Base-by-base conservation (phyloP, 768 basidiomycete genomes). In the Dendrothele bispora region DNA sequence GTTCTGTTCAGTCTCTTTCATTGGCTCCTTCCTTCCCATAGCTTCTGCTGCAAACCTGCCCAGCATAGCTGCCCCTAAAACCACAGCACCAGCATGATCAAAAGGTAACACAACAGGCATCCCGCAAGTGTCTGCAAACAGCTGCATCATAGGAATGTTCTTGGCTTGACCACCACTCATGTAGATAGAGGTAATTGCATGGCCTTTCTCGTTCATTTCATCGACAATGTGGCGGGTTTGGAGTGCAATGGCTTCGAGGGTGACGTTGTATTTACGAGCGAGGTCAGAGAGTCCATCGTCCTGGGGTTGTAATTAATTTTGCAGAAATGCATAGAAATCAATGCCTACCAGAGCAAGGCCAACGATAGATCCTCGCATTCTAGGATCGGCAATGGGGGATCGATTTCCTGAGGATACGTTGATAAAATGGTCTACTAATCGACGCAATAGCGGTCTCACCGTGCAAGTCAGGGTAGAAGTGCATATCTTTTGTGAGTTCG, bases 141-240 rank as follows among this genome's bases (percentile, higher is more conserved):
- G 82, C 58, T 84, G 79, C 92, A 98, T 95, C 51, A 98, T 76
- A 21, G 78, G 70, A n/a, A 60, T 61, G 68, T 98, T 99, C 72
- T 88, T 91, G 29, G 91, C 92, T 71, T 98, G 93, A 5, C 91
- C 88, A 28, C 95, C 94, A 43, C 84, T 88, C 80, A 98, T 88
- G 72, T 91, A 97, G 60, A 99, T 85, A 25, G 83, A 79, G 41
- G 78, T 77, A 58, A 99, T 84, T 17, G 73, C 60, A 66, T 98
- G 95, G 0, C 95, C 95, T 21, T 83, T 78, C 24, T 18, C 63
- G 68, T 98, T 95, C 76, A 98, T 86, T 51, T 82, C 79, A 58
- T 94, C 90, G 50, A 98, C 73, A 65, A 99, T 98, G 66, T 97
- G 94, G 10, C 90, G 78, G 25, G 93, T 97, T 66, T 98, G 95